A percentile compares a stretch with the other conserved stretches of the same genome.
Conservation (phyloP, 768 basidiomycete species). For the Russula griseocarnosa region DNA sequence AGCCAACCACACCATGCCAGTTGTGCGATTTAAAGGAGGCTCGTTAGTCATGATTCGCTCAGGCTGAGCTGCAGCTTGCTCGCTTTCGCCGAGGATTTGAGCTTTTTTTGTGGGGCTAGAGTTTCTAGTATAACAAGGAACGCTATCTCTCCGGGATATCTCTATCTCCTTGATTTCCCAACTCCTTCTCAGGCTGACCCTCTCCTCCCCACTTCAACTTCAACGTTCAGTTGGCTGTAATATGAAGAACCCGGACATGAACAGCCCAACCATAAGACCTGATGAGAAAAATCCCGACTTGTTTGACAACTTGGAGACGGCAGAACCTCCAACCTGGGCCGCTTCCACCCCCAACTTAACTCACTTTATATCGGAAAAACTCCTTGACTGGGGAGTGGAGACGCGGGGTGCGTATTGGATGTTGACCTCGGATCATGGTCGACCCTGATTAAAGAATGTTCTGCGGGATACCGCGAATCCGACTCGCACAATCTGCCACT, state of each 20-base stretch:
- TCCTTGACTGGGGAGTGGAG: conserved; percentile 37
- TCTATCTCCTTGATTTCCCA: not conserved
- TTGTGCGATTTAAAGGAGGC: not conserved
- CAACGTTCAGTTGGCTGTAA: too few species aligned
- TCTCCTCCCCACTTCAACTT: not conserved
- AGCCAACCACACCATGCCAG: not conserved
- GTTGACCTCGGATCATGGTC: not conserved
- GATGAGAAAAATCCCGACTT: not conserved
- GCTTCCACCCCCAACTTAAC: not conserved
- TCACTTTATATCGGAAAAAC: conserved; percentile 21
- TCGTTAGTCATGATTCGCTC: not conserved
- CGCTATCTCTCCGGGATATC: not conserved
- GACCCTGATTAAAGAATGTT: not conserved
- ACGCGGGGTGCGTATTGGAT: conserved; percentile 32
- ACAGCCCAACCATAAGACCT: not conserved
- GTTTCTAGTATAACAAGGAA: not conserved
- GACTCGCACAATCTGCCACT: not conserved
- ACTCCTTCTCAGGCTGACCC: not conserved
- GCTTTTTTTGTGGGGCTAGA: too few species aligned
- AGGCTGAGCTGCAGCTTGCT: not conserved
- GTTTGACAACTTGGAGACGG: too few species aligned
- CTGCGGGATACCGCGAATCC: not conserved
- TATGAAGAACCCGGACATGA: not conserved
- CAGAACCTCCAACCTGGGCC: not conserved
- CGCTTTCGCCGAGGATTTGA: not conserved